phyloP scores from a whole-genome alignment of 257 asterid genomes.

The Solanum gracilifrons region DNA sequence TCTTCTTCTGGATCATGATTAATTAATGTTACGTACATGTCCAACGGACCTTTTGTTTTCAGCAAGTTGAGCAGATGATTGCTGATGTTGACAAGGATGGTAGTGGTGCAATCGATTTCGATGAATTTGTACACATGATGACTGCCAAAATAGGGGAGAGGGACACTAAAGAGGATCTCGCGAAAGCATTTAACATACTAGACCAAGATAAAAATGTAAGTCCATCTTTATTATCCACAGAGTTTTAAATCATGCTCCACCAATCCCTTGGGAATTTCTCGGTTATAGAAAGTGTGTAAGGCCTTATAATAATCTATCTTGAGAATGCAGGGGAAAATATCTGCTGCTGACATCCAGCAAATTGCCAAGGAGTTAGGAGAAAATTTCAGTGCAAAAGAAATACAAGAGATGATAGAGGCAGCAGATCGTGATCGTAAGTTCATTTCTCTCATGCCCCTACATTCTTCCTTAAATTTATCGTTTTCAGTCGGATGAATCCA shows the following conservation, averaged over 20 bases:
- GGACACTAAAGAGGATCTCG: constrained; percentile 79
- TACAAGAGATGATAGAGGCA: constrained; percentile 87
- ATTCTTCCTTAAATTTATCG: not conserved
- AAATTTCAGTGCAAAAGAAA: constrained; percentile 56
- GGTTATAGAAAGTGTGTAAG: not conserved
- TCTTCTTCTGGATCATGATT: not conserved
- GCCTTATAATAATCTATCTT: not conserved
- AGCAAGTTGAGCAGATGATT: constrained; percentile 83
- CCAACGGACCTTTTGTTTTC: not conserved
- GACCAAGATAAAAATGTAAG: constrained; percentile 84
- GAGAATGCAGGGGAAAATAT: constrained; percentile 64
- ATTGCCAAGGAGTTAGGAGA: constrained; percentile 79
- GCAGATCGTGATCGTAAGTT: constrained; percentile 92
- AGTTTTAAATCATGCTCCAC: not conserved
- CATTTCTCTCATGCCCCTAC: not conserved
- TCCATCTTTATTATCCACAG: not conserved
- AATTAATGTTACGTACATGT: not conserved
- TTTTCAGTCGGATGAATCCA: not conserved
- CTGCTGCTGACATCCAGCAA: constrained; percentile 78
- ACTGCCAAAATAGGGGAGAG: constrained; percentile 93
- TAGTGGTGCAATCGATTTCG: constrained; percentile 91
- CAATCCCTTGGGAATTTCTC: not conserved
- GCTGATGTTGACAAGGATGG: constrained; percentile 95
- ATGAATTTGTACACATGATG: constrained; percentile 87
- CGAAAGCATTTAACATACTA: constrained; percentile 75